Conservation (phyloP, 352 stramenopile species). For the Pythium volutum region DNA sequence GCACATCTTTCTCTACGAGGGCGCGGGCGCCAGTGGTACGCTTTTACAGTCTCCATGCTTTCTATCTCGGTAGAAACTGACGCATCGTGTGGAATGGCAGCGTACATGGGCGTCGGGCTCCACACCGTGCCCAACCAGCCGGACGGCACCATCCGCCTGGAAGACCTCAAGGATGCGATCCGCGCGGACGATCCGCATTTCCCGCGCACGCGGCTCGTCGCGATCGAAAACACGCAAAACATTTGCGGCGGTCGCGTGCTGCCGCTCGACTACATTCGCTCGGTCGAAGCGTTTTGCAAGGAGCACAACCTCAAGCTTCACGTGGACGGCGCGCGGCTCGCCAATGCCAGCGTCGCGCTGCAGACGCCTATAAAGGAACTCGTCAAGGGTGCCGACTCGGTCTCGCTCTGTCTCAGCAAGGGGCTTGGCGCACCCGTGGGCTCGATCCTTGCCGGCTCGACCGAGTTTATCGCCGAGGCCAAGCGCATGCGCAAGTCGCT, state of each 20-base stretch:
- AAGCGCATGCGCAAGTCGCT: slow-evolving; percentile 94
- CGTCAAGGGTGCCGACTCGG: slow-evolving; percentile 83
- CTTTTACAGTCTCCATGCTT: neutral
- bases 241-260: slow-evolving; percentile 92
- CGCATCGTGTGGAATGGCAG: slow-evolving; percentile 32
- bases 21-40: slow-evolving; percentile 80
- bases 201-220: slow-evolving; percentile 87
- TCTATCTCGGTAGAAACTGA: neutral
- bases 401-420: slow-evolving; percentile 96
- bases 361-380: slow-evolving; percentile 68
- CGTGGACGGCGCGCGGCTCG: slow-evolving; percentile 94
- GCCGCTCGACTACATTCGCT: slow-evolving; percentile 75
- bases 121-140: slow-evolving; percentile 78
- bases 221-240: slow-evolving; percentile 99
- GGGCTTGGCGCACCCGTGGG: slow-evolving; percentile 93
- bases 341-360: slow-evolving; percentile 92
- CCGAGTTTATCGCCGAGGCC: slow-evolving; percentile 88
- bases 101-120: slow-evolving; percentile 89
- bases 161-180: slow-evolving; percentile 78
- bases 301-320: slow-evolving; percentile 89
- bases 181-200: slow-evolving; percentile 78
- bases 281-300: slow-evolving; percentile 67
- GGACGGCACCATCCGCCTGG: slow-evolving; percentile 85
- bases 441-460: slow-evolving; percentile 90
- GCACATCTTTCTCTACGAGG: slow-evolving; percentile 98